Evolutionary conservation across 805 yeast species (phyloP).

Genomic region (Kluyveromyces dobzhanskii): DNA sequence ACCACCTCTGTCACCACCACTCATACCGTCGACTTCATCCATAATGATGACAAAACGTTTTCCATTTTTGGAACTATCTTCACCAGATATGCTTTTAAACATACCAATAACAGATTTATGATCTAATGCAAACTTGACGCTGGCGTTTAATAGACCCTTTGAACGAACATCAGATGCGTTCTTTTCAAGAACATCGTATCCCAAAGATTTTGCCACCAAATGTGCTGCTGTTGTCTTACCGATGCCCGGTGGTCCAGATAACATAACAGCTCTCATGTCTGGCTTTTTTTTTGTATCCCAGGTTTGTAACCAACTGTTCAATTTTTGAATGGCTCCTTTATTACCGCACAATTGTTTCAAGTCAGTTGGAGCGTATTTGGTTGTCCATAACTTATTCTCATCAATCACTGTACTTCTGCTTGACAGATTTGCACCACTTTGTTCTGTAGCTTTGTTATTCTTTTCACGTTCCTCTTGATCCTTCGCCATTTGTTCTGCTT

Average conservation of each 20-base stretch:
- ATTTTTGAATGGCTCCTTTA: conserved; percentile 59
- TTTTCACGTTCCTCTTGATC: conserved; percentile 38
- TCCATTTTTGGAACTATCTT: conserved; percentile 30
- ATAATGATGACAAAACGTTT: conserved; percentile 73
- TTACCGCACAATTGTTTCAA: conserved; percentile 84
- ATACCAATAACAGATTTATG: conserved; percentile 81
- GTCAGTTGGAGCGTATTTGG: conserved; percentile 78
- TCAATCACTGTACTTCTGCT: conserved; percentile 17
- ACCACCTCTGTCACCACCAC: conserved; percentile 98
- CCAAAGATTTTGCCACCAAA: conserved; percentile 57
- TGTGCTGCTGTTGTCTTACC: conserved; percentile 83
- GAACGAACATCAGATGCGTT: conserved; percentile 89
- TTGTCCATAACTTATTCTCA: conserved; percentile 80
- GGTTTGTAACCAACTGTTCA: conserved; percentile 63
- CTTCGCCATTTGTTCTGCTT: conserved; percentile 39
- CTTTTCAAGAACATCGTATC: conserved; percentile 67
- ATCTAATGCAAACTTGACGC: conserved; percentile 60
- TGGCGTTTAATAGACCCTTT: conserved; percentile 61
- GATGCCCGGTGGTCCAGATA: conserved; percentile 83
- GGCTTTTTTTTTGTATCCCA: conserved; percentile 58
- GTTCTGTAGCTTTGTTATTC: conserved; percentile 19
- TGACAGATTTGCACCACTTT: conserved; percentile 18
- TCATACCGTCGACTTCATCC: conserved; percentile 99
- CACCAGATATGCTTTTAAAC: conserved; percentile 36
- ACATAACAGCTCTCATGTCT: conserved; percentile 69